Percentiles rank a stretch among this genome's conserved stretches.
Conservation (phyloP, 2,329 filamentous ascomycete species). For the Scortechinia acanthostroma region DNA sequence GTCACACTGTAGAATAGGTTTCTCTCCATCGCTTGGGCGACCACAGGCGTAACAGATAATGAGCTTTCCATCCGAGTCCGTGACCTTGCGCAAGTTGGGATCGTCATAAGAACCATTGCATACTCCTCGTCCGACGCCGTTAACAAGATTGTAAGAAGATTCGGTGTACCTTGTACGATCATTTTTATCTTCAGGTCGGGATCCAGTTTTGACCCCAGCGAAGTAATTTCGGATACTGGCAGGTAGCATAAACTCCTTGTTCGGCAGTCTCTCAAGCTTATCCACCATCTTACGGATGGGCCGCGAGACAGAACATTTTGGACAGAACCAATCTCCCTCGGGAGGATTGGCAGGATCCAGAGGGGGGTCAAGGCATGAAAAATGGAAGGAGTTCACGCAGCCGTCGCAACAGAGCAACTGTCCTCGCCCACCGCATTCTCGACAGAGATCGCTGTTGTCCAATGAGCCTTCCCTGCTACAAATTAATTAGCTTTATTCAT, state of each 20-base stretch:
- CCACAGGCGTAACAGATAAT: background rate
- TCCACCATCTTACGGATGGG: background rate
- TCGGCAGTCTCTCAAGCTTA: background rate
- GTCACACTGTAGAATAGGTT: background rate
- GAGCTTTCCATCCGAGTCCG: background rate
- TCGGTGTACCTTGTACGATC: background rate
- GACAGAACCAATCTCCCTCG: background rate
- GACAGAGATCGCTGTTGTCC: background rate
- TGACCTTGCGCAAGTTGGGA: background rate
- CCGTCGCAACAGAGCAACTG: background rate
- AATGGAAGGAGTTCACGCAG: background rate
- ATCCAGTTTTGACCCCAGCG: background rate
- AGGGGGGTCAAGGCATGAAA: background rate
- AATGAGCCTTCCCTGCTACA: background rate
- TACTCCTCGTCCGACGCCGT: background rate
- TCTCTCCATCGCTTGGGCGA: background rate
- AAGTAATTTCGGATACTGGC: background rate
- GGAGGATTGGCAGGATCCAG: background rate
- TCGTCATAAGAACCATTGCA: background rate
- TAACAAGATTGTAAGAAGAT: background rate
- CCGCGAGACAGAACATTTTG: background rate
- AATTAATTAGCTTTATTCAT: background rate
- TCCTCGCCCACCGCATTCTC: background rate
- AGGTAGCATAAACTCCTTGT: background rate
- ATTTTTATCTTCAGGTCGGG: background rate